These are phyloP conservation scores for Ramularia endophylla DNA, from an alignment of 2,329 filamentous ascomycete genomes.

Conservation along the genomic window DNA sequence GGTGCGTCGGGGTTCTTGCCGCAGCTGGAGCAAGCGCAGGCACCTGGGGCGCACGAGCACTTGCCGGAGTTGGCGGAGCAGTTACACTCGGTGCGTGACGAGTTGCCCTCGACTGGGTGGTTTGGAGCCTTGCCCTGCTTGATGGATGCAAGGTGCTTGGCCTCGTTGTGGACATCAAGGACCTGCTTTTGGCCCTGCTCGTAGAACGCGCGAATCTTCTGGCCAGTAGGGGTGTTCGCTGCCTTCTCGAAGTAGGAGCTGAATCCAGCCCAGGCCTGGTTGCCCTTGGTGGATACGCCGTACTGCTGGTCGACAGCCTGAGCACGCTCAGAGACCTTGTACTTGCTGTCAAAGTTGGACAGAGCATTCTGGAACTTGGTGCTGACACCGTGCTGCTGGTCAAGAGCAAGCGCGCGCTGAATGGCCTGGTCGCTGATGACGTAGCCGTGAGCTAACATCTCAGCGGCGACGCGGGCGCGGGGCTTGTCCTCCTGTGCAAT, in stretches of 20 bases:
- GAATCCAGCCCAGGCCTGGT: conserved; percentile 60
- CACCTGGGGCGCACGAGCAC: conserved; percentile 41
- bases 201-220: conserved; percentile 86
- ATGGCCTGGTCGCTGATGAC: conserved; percentile 71
- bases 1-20: conserved; percentile 39
- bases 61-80: conserved; percentile 38
- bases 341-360: conserved; percentile 72
- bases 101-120: conserved; percentile 34
- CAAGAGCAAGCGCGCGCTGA: conserved; percentile 76
- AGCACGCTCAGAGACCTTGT: conserved; percentile 81
- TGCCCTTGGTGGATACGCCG: conserved; percentile 69
- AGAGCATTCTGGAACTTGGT: conserved; percentile 72
- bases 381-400: conserved; percentile 83
- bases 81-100: conserved; percentile 41
- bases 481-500: conserved; percentile 97
- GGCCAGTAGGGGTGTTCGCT: conserved; percentile 75
- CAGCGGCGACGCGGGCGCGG: conserved; percentile 83
- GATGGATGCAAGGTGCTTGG: conserved; percentile 76
- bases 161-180: conserved; percentile 88
- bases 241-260: conserved; percentile 95
- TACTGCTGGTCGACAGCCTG: conserved; percentile 79
- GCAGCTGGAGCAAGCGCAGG: conserved; percentile 43
- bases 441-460: conserved; percentile 96
- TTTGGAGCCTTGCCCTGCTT: conserved; percentile 57
- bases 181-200: conserved; percentile 79